Evolutionary conservation across 164 flowering plant species (phyloP).

Genomic region (Platanus orientalis): DNA sequence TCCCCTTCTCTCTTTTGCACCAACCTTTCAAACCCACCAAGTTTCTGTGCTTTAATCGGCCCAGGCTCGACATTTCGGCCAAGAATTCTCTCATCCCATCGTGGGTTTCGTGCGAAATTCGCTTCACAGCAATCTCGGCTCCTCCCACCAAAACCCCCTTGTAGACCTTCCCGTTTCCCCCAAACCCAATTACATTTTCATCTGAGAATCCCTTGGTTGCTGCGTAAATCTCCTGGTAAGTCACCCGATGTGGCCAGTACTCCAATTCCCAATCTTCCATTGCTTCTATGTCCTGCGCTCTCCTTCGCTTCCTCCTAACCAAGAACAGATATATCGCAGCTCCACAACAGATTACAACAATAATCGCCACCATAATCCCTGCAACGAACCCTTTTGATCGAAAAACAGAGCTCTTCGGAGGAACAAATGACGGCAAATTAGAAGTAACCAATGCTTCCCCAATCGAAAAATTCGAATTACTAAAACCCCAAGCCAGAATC

Average conservation of each 20-base stretch:
- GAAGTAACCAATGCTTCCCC: slow-evolving; percentile 29
- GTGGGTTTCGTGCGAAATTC: slow-evolving; percentile 26
- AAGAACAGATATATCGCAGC: slow-evolving; percentile 2
- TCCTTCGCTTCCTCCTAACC: slow-evolving; percentile 8
- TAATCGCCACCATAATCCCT: slow-evolving; percentile 19
- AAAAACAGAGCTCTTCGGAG: slow-evolving; percentile 10
- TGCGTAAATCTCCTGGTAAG: slow-evolving; percentile 24
- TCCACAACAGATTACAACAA: slow-evolving; percentile 4
- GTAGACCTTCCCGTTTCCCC: slow-evolving; percentile 47
- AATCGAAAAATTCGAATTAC: slow-evolving; percentile 34
- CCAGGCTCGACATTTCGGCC: slow-evolving; percentile 49
- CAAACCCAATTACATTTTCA: slow-evolving; percentile 32
- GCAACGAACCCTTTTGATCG: slow-evolving; percentile 20
- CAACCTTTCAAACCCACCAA: slow-evolving; percentile 48
- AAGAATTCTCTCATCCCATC: slow-evolving; percentile 36
- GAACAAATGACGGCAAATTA: slow-evolving; percentile 38
- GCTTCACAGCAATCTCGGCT: slow-evolving; percentile 39
- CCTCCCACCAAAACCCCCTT: slow-evolving; percentile 32
- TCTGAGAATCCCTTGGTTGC: slow-evolving; percentile 43
- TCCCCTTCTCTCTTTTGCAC: slow-evolving; percentile 33
- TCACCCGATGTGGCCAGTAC: slow-evolving; percentile 50
- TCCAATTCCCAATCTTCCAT: slow-evolving; percentile 50
- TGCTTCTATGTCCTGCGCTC: slow-evolving; percentile 11
- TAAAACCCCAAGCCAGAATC: slow-evolving; percentile 44
- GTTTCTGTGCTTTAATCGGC: slow-evolving; percentile 45